Evolutionary conservation across 1,284 basidiomycete species (phyloP).

Genomic region (Cryptococcus sp.): DNA sequence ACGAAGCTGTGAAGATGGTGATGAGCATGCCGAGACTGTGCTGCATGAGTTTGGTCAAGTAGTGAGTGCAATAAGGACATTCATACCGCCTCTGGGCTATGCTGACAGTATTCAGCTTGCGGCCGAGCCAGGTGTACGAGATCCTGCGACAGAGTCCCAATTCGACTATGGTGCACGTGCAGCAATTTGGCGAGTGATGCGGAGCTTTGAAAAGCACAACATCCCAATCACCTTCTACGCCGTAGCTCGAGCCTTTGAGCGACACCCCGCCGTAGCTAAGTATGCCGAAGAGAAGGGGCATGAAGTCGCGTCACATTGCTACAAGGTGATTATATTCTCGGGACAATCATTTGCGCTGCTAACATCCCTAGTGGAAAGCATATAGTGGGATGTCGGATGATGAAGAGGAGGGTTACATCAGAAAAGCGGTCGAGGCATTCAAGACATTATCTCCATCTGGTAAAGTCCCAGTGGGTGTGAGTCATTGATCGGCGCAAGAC

Average conservation of each 20-base stretch:
- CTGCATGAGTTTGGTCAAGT: slow-evolving; percentile 31
- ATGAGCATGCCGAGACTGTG: slow-evolving; percentile 30
- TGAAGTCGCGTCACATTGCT: slow-evolving; percentile 34
- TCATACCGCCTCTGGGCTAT: neutral
- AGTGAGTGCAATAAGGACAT: slow-evolving; percentile 1
- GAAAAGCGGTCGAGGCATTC: slow-evolving; percentile 28
- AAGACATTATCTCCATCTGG: slow-evolving; percentile 25
- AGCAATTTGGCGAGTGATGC: slow-evolving; percentile 32
- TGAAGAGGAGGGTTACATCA: slow-evolving; percentile 30
- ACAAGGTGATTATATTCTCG: slow-evolving; percentile 14
- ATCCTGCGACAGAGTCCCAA: slow-evolving; percentile 29
- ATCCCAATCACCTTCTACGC: slow-evolving; percentile 37
- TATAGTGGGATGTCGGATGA: slow-evolving; percentile 21
- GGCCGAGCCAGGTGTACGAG: slow-evolving; percentile 22
- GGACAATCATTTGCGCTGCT: neutral
- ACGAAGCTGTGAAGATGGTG: slow-evolving; percentile 30
- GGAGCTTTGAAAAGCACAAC: slow-evolving; percentile 32
- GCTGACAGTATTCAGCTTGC: slow-evolving; percentile 5
- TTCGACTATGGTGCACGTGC: slow-evolving; percentile 34
- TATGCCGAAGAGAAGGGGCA: slow-evolving; percentile 33
- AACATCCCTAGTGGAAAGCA: slow-evolving; percentile 17
- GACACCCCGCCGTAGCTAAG: slow-evolving; percentile 23
- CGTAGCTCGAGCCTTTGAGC: slow-evolving; percentile 32
- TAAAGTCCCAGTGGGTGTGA: slow-evolving; percentile 27
- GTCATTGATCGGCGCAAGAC: neutral